Evolutionary conservation across 2,329 filamentous ascomycete genomes (phyloP), one percentile per base, ranked within the genome.

Genomic region (Epichloe gansuensis): DNA sequence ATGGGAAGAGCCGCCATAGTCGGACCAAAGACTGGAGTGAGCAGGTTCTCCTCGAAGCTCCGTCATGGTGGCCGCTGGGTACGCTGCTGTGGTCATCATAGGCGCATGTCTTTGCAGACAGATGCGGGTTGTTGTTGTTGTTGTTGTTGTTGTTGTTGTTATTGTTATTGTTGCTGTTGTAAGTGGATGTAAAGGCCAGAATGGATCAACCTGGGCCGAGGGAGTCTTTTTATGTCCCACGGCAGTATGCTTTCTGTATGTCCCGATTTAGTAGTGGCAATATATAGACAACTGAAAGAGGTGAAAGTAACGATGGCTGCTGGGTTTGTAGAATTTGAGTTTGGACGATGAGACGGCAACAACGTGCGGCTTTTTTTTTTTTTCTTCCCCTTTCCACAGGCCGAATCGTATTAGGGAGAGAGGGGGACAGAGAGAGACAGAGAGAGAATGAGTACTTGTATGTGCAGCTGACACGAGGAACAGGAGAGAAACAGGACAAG

Each of bases 61-160:
- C 75, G 78, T 76, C 78, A 81, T 81, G 65, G 73, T 77, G 64
- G 75, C 74, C 70, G 53, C 35, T 42, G 77, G 74, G 67, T 80
- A 78, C 59, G 76, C 77, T 66, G 76, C 69, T 63, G 75, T 75
- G 70, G 76, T 77, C 72, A 77, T 79, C 76, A 80, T 80, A 74
- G 68, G 74, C 71, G 64, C 75, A 76, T 78, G 63, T 59, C 58
- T 57, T 53, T 55, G 59, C 56, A 59, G 58, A 54, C 12, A 13
- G 11, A 43, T 21, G 3, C 15, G 31, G 5, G 39, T 36, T 34
- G 9, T 9, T 7, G 34, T n/a, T 3, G 9, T 5, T 34, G 39
- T 15, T 40, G 38, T 25, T 25, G 23, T 1, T 31, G 8, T 25
- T n/a, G n/a, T n/a, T n/a, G n/a, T n/a, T n/a, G n/a, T n/a, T n/a